These are phyloP conservation scores for Komagataella phaffii DNA, from an alignment of 805 yeast species.

Conservation along the genomic window DNA sequence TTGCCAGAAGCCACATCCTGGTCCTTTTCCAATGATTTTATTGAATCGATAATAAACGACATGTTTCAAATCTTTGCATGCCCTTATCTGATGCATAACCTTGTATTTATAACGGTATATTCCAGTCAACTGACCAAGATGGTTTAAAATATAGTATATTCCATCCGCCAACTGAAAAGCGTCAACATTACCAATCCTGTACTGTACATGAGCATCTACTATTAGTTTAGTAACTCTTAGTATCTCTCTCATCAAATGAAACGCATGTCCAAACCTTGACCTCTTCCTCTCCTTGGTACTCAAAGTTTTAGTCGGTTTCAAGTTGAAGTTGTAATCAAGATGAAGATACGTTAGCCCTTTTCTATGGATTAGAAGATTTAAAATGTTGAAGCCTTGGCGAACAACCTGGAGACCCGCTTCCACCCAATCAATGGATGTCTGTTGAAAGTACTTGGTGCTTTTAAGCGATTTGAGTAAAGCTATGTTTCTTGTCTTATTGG, in stretches of 20 bases:
- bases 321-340: constrained; percentile 87
- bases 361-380: constrained; percentile 78
- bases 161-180: constrained; percentile 95
- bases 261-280: constrained; percentile 92
- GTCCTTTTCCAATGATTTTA: constrained; percentile 84
- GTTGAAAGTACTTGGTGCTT: constrained; percentile 79
- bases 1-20: constrained; percentile 99
- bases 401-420: constrained; percentile 95
- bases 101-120: constrained; percentile 92
- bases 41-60: constrained; percentile 80
- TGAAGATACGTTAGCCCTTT: constrained; percentile 87
- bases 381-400: constrained; percentile 88
- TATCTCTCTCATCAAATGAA: constrained; percentile 86
- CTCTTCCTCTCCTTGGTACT: constrained; percentile 94
- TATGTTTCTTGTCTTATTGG: constrained; percentile 31
- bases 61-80: constrained; percentile 92
- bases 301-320: constrained; percentile 91
- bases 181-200: constrained; percentile 79
- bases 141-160: constrained; percentile 77
- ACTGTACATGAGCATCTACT: constrained; percentile 92
- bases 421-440: constrained; percentile 93
- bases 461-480: constrained; percentile 53
- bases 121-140: constrained; percentile 92
- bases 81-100: constrained; percentile 96
- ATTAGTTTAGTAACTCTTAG: constrained; percentile 70